Conservation (phyloP, 345 rosid species). For the Ailanthus altissimus region DNA sequence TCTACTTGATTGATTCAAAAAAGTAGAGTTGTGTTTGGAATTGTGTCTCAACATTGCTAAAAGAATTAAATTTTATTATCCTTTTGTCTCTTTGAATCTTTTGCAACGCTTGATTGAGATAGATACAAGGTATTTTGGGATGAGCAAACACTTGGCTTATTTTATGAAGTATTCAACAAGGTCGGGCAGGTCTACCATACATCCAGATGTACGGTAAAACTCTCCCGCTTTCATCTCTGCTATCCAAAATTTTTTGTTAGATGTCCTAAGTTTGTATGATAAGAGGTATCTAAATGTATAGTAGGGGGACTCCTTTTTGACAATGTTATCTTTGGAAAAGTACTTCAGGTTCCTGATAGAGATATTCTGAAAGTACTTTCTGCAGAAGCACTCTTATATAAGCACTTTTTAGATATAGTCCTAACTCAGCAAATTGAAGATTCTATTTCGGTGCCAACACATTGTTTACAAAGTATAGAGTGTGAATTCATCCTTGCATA, state of each 20-base stretch:
- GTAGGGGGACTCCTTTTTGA: no score
- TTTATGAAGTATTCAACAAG: no score
- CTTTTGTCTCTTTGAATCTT: no score
- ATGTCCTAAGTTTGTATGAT: no score
- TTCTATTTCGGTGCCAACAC: not conserved
- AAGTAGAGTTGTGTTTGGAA: not conserved
- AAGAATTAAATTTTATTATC: not conserved
- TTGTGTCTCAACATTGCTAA: not conserved
- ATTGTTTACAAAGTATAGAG: not conserved
- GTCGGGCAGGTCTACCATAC: no score
- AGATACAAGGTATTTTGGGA: not conserved
- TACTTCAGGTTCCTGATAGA: no score
- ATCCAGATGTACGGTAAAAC: no score
- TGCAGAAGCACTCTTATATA: not conserved
- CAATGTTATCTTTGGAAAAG: no score
- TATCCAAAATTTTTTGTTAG: no score
- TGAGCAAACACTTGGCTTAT: no score
- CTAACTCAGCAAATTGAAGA: not conserved
- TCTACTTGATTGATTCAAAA: not conserved
- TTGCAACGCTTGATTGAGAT: not conserved
- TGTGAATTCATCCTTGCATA: not conserved
- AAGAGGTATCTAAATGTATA: no score
- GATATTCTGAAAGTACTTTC: not conserved
- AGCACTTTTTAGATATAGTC: not conserved
- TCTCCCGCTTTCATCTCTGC: no score